Evolutionary conservation across 192 early-diverging fungal genomes (phyloP), one percentile per base, ranked within the genome.

Genomic region (Neocallimastix lanati): DNA sequence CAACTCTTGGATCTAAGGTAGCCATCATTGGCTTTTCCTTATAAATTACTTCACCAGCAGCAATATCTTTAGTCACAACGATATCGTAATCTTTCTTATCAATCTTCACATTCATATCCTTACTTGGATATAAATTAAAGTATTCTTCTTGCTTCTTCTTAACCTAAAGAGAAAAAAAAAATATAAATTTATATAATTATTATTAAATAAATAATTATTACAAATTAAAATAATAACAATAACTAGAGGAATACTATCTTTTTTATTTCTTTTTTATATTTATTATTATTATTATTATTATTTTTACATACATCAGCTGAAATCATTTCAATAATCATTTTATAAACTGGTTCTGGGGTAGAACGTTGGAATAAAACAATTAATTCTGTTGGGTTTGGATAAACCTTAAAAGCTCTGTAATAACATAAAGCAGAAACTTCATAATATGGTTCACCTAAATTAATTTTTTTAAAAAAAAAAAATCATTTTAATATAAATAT

Each of bases 281-380:
- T n/a, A n/a, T n/a, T n/a, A n/a, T n/a, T n/a, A n/a, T n/a, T n/a
- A n/a, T n/a, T n/a, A n/a, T n/a, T n/a, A n/a, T n/a, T n/a, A n/a
- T n/a, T n/a, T n/a, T n/a, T n/a, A 91, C 89, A 76, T 38, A 88
- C 85, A 83, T 99, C 96, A 78, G 92, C 85, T 78, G 93, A 91
- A 90, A 97, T 92, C 88, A 96, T 91, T 58, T 91, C 90, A 88
- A 98, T 92, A 77, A 99, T 92, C 78, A 95, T 82, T 77, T 92
- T 91, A 81, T 98, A 93, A 18, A 99, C 93, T 35, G 89, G 85
- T 40, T 92, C 90, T 11, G 96, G 96, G 77, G 97, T 86, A 27
- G 94, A 93, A 86, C 95, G 95, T 84, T 97, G 94, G 82, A 98
- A 95, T 76, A 96, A 93, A 92, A 94, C 94, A 30, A 99, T 88